Conservation (phyloP, 805 yeast species). For the Priceomyces melissophilus region DNA sequence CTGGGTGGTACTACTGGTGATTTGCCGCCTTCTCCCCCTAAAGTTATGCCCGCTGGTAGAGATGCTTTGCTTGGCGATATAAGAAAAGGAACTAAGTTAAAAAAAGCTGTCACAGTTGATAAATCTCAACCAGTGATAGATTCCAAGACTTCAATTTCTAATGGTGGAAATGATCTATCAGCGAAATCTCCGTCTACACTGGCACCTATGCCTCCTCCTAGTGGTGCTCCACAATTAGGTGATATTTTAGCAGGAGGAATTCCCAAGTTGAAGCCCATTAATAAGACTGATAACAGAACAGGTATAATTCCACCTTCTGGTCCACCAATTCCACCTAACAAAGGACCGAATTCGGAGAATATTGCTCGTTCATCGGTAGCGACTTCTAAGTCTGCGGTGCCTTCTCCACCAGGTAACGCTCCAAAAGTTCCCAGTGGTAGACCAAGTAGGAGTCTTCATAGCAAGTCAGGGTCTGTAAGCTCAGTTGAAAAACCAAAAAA, state of each 20-base stretch:
- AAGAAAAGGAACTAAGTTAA: conserved; percentile 50
- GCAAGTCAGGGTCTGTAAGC: conserved; percentile 18
- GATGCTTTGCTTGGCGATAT: conserved; percentile 74
- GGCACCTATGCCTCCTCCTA: conserved; percentile 23
- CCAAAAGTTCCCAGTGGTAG: conserved; percentile 36
- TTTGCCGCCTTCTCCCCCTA: conserved; percentile 19
- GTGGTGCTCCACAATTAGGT: conserved; percentile 52
- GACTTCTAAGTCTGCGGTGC: conserved; percentile 23
- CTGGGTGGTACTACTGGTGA: conserved; percentile 6
- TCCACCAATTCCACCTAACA: conserved; percentile 20
- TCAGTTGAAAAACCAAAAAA: conserved; percentile 15
- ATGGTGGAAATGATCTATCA: conserved; percentile 17
- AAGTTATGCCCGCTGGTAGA: conserved; percentile 26
- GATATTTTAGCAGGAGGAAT: conserved; percentile 76
- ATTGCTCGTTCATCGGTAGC: conserved; percentile 17
- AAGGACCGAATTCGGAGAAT: conserved; percentile 5
- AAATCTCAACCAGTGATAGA: conserved; percentile 59
- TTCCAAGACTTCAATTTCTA: conserved; percentile 26
- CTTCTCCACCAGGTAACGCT: conserved; percentile 15
- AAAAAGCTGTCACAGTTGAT: conserved; percentile 43
- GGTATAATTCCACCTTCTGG: conserved; percentile 36
- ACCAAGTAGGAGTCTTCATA: conserved; percentile 37
- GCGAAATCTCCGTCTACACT: conserved; percentile 13
- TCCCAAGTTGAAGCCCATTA: conserved; percentile 56
- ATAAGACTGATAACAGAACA: conserved; percentile 31